Percentiles rank a stretch among this genome's conserved stretches.
Conservation (phyloP, 345 rosid genomes). For the Populus deltoides region DNA sequence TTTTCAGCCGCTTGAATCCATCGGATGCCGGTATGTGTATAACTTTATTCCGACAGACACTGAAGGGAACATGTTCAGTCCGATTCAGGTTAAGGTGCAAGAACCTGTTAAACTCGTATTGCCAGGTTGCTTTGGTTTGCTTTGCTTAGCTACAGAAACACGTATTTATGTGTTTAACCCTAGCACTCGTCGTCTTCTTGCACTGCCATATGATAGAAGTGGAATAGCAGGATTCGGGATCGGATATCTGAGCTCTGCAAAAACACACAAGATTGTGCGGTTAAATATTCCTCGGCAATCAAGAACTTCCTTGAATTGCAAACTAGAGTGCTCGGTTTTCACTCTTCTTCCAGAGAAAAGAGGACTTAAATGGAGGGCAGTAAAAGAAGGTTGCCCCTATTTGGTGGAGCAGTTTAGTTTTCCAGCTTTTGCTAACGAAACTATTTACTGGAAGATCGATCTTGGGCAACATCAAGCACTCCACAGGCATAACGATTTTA, state of each 20-base stretch:
- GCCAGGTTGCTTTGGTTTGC: conserved; percentile 5
- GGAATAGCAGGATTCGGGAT: conserved; percentile 1
- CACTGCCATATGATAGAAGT: neutral
- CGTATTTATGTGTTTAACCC: conserved; percentile 10
- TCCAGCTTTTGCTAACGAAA: conserved; percentile 5
- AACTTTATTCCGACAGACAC: neutral
- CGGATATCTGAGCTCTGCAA: neutral
- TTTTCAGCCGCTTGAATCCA: neutral
- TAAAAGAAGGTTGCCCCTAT: conserved; percentile 3
- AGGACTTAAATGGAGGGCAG: neutral
- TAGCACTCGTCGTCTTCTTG: neutral
- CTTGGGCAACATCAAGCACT: neutral
- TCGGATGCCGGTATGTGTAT: neutral
- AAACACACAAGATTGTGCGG: conserved; percentile 3
- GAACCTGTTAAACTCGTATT: conserved; percentile 15
- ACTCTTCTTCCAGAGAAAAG: neutral
- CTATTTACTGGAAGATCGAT: conserved; percentile 11
- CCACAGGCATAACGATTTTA: neutral
- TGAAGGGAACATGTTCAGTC: neutral
- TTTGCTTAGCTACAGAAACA: conserved; percentile 5
- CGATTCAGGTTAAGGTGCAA: neutral
- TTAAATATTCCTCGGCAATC: neutral
- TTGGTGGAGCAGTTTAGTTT: neutral
- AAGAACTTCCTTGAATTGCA: neutral
- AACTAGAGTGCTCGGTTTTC: conserved; percentile 9